Evolutionary conservation across 768 basidiomycete genomes (phyloP).

Genomic region (Xerocomus brunneocitrinus): DNA sequence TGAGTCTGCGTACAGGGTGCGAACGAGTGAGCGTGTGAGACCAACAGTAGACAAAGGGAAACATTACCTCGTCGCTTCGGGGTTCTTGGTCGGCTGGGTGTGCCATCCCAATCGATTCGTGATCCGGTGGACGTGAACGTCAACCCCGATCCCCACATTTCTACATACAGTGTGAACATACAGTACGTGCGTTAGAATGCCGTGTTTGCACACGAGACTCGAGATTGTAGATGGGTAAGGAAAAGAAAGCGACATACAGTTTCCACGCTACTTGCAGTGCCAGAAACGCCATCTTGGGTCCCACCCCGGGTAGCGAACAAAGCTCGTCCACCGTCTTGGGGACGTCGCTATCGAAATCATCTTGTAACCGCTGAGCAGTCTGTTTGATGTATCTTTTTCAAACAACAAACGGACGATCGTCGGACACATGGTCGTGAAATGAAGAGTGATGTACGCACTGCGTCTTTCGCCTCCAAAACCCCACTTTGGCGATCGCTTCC

Average conservation of each 20-base stretch:
- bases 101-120: conserved; percentile 95
- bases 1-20: not conserved
- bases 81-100: conserved; percentile 71
- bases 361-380: conserved; percentile 62
- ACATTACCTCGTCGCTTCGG: conserved; percentile 78
- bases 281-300: conserved; percentile 95
- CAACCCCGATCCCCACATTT: conserved; percentile 90
- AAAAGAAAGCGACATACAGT: conserved; percentile 42
- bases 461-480: conserved; percentile 89
- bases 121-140: conserved; percentile 94
- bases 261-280: conserved; percentile 82
- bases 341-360: conserved; percentile 77
- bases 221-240: not conserved
- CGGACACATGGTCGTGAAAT: not conserved
- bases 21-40: not conserved
- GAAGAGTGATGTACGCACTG: conserved; percentile 43
- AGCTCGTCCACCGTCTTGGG: conserved; percentile 87
- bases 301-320: conserved; percentile 84
- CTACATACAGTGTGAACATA: conserved; percentile 31
- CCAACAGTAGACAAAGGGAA: not conserved
- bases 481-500: conserved; percentile 81
- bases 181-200: too few relatives aligned
- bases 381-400: conserved; percentile 63
- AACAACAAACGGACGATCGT: not conserved
- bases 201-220: too few relatives aligned